phyloP scores from a whole-genome alignment of 441 rosid genomes.

The Brassica balearica region DNA sequence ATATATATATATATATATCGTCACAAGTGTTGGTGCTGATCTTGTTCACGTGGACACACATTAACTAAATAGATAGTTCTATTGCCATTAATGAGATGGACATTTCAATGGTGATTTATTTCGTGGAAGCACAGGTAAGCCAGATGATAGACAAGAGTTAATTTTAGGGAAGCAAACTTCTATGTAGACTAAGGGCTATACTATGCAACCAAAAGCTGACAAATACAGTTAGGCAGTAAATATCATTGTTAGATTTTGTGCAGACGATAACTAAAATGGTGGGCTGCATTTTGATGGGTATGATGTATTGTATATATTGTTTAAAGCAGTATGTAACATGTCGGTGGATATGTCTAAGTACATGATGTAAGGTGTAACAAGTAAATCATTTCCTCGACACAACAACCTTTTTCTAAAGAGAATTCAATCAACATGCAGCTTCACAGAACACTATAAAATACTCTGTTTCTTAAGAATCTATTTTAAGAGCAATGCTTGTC shows the following conservation, averaged over 20 bases:
- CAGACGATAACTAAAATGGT: constrained; percentile 15
- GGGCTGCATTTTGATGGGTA: constrained; percentile 23
- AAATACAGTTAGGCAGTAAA: constrained; percentile 38
- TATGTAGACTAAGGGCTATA: constrained; percentile 25
- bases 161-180: constrained; percentile 24
- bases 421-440: not conserved
- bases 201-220: constrained; percentile 37
- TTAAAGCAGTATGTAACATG: not conserved
- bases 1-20: too few relatives aligned
- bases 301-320: not conserved
- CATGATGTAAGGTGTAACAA: not conserved
- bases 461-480: not conserved
- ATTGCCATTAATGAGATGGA: constrained; percentile 8
- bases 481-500: not conserved
- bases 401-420: not conserved
- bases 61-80: not conserved
- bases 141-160: constrained; percentile 11
- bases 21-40: not conserved
- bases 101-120: constrained; percentile 1
- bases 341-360: not conserved
- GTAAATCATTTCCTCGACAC: not conserved
- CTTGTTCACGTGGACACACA: not conserved
- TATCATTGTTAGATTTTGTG: constrained; percentile 37
- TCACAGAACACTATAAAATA: not conserved
- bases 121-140: constrained; percentile 34